Evolutionary conservation across 306 rosid species (phyloP), one percentile per base, ranked within the genome.

Genomic region (Cucurbita argyrosperma): DNA sequence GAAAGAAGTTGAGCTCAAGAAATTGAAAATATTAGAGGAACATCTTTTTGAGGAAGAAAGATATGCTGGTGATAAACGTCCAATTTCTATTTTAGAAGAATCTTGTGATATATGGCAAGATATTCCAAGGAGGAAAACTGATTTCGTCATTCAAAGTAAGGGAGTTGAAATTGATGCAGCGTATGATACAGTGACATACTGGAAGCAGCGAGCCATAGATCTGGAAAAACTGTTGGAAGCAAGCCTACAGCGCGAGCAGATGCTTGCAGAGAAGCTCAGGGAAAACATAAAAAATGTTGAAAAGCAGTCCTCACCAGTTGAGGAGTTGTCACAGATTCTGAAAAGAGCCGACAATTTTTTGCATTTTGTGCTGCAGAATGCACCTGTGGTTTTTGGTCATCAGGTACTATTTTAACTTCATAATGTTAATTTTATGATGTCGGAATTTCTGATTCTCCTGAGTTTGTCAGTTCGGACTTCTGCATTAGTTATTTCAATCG

Each of bases 331-430:
- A 14, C 97, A 91, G 80, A 91, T 91, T 78, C 80, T 91, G 68
- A 89, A 87, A 73, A 85, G 97, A 74, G 97, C 97, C 4, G 96
- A 91, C 80, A 91, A 91, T 77, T 91, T 84, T 83, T 83, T 91
- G 74, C 97, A 91, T 84, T 95, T 95, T 82, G 94, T 95, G 16
- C 96, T 95, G 60, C 96, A 95, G 79, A 95, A 95, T 85, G 99
- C 99, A 76, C 99, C 99, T 5, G 91, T 91, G 57, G 99, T 95
- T 67, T 89, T 95, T 75, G 99, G 99, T 60, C 99, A 95, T 85
- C 99, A 95, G 97, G 98, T 94, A 86, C 63, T 43, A 4, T 54
- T 62, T 47, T 4, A 30, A 16, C 39, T 18, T 15, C 30, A 23
- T 52, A 51, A 7, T 23, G 13, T 72, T 38, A 50, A 15, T 62